Percentiles rank a stretch among this genome's conserved stretches.
phyloP scores from a whole-genome alignment of 2,329 filamentous ascomycete genomes.

The Talaromyces rugulosus region DNA sequence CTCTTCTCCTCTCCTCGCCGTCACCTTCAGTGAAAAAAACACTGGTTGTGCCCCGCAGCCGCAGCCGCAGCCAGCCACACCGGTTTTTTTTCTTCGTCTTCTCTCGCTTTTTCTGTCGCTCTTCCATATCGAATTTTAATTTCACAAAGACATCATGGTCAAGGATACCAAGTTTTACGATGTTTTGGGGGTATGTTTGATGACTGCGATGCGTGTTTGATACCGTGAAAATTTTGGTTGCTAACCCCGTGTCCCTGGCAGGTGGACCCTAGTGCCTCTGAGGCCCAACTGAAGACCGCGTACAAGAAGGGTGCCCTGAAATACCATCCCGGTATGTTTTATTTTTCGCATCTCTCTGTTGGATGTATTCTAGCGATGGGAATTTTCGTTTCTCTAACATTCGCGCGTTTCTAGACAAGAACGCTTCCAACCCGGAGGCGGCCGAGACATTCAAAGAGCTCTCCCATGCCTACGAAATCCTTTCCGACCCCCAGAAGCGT shows the following conservation, averaged over 20 bases:
- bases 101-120: constrained; percentile 12
- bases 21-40: neutral
- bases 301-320: constrained; percentile 91
- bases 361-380: neutral
- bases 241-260: constrained; percentile 32
- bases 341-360: neutral
- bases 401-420: constrained; percentile 68
- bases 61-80: constrained; percentile 14
- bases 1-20: neutral
- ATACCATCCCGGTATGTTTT: constrained; percentile 78
- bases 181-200: constrained; percentile 40
- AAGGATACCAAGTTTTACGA: constrained; percentile 50
- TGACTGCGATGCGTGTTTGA: neutral
- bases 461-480: constrained; percentile 90
- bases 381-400: neutral
- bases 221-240: neutral
- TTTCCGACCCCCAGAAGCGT: constrained; percentile 90
- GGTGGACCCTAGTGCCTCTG: constrained; percentile 74
- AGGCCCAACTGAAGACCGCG: constrained; percentile 85
- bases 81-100: constrained; percentile 12
- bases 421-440: constrained; percentile 84
- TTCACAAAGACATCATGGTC: constrained; percentile 39
- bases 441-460: constrained; percentile 99
- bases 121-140: constrained; percentile 12
- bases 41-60: neutral